These are phyloP conservation scores for Cladorrhinum sp. DNA, from an alignment of 2,329 filamentous ascomycete genomes.

Conservation along the genomic window DNA sequence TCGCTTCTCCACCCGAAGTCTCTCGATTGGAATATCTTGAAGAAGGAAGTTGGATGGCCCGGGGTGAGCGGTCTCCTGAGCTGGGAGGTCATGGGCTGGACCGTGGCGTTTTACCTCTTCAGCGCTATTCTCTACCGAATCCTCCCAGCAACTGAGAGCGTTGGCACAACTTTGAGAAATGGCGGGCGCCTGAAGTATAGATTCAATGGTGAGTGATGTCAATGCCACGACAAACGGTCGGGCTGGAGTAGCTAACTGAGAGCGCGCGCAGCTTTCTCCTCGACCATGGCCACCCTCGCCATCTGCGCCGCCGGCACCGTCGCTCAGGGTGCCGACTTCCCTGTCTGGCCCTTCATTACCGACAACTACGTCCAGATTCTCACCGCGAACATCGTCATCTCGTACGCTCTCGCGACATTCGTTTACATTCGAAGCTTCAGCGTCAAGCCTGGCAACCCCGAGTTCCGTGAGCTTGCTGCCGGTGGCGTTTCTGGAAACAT, in stretches of 20 bases:
- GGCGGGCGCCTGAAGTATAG: constrained; percentile 79
- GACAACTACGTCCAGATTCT: constrained; percentile 86
- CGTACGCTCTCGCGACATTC: constrained; percentile 68
- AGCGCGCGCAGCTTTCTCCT: constrained; percentile 60
- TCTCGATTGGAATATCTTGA: constrained; percentile 68
- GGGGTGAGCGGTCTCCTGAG: constrained; percentile 70
- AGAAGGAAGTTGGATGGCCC: constrained; percentile 79
- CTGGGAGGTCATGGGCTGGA: constrained; percentile 65
- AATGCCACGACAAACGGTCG: not conserved
- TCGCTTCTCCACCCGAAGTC: constrained; percentile 71
- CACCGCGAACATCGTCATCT: constrained; percentile 76
- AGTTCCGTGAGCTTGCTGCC: constrained; percentile 72
- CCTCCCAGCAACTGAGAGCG: constrained; percentile 68
- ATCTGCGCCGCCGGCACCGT: constrained; percentile 71
- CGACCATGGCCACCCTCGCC: constrained; percentile 70
- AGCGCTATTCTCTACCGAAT: constrained; percentile 72
- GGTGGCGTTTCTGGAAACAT: constrained; percentile 81
- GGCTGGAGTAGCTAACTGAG: not conserved
- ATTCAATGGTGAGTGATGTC: constrained; percentile 60
- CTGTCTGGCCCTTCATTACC: constrained; percentile 88
- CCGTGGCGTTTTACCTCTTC: constrained; percentile 73
- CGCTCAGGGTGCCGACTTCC: constrained; percentile 74
- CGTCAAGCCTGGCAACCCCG: constrained; percentile 70
- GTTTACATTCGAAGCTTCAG: constrained; percentile 81
- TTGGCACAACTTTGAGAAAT: constrained; percentile 67